A percentile compares a stretch with the other conserved stretches of the same genome.
These are phyloP conservation scores for Paramecium pentaurelia DNA, from an alignment of 73 alveolate species.

Conservation along the genomic window DNA sequence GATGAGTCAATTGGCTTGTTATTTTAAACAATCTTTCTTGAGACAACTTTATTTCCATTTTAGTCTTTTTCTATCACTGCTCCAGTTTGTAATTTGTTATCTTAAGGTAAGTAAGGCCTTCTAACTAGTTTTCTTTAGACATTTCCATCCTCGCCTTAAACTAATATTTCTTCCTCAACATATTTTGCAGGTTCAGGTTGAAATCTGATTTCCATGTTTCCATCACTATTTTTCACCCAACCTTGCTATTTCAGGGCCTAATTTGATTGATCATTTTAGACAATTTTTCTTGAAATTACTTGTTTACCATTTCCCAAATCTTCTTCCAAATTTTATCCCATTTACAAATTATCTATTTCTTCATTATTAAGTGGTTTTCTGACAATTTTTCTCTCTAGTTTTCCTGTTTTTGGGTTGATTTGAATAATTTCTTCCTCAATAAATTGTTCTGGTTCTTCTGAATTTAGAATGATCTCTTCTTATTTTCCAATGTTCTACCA, in stretches of 20 bases:
- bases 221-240: neutral
- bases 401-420: neutral
- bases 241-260: neutral
- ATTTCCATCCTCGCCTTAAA: neutral
- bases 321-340: neutral
- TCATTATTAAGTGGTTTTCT: neutral
- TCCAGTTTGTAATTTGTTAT: neutral
- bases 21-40: neutral
- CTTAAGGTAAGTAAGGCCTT: neutral
- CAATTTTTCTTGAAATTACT: neutral
- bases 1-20: neutral
- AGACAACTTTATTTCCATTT: neutral
- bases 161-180: neutral
- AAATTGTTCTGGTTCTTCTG: constrained; percentile 1
- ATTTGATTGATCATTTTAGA: neutral
- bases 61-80: neutral
- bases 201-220: neutral
- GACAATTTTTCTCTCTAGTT: neutral
- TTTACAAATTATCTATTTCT: neutral
- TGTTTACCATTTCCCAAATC: neutral
- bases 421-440: neutral
- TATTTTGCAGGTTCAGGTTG: neutral
- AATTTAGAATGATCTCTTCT: neutral
- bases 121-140: neutral
- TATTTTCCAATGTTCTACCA: neutral